These are phyloP conservation scores for Pseudonitzschia multistriata DNA, from an alignment of 108 stramenopile genomes.

Conservation along the genomic window DNA sequence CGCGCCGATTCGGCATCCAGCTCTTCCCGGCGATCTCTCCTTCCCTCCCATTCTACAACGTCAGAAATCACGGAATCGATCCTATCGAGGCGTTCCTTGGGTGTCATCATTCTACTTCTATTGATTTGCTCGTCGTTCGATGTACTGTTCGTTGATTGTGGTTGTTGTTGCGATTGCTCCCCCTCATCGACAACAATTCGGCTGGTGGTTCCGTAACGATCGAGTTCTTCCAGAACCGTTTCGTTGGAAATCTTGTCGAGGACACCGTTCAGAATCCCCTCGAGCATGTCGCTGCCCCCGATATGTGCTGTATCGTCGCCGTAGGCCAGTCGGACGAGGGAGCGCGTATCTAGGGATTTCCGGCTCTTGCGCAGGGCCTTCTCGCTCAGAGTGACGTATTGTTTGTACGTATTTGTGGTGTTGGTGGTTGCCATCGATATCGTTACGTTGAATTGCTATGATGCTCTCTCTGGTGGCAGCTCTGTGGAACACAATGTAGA, in stretches of 20 bases:
- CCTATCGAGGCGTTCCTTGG: slow-evolving; percentile 8
- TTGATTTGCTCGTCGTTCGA: slow-evolving; percentile 1
- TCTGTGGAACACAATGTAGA: no score
- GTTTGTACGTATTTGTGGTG: not conserved
- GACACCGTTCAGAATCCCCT: slow-evolving; percentile 31
- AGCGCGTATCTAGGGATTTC: slow-evolving; percentile 15
- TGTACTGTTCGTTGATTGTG: not conserved
- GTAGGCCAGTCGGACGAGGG: slow-evolving; percentile 22
- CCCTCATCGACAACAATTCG: not conserved
- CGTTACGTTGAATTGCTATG: no score
- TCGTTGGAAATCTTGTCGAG: slow-evolving; percentile 28
- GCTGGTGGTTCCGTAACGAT: slow-evolving; percentile 5
- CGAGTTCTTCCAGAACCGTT: slow-evolving; percentile 17
- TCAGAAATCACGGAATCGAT: slow-evolving; percentile 16
- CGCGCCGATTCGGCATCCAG: slow-evolving; percentile 29
- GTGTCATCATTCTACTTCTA: not conserved
- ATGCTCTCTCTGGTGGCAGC: no score
- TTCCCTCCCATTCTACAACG: slow-evolving; percentile 21
- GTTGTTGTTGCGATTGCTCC: not conserved
- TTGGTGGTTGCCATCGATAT: no score
- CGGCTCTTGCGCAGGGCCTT: slow-evolving; percentile 23
- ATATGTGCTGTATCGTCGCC: slow-evolving; percentile 30
- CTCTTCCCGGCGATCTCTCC: slow-evolving; percentile 17
- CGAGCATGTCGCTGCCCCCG: slow-evolving; percentile 29
- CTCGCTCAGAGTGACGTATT: slow-evolving; percentile 5